Conservation (phyloP, 148 eudicot genomes). For the Salicornia ramosissima region DNA sequence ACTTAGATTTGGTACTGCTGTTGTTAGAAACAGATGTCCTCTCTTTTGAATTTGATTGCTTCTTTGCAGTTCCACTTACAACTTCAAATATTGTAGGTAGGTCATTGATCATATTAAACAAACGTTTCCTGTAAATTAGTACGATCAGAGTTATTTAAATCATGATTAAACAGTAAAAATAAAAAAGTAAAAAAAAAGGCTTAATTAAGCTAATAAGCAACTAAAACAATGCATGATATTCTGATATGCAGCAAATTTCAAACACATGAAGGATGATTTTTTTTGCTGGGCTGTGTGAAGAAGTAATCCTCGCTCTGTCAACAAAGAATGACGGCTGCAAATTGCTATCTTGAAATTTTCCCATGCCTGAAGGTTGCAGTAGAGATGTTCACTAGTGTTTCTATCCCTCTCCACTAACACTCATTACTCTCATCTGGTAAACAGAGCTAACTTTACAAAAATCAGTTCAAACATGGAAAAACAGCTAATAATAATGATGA, state of each 20-base stretch:
- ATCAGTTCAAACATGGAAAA: not conserved
- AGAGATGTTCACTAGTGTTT: not conserved
- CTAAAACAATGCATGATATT: not conserved
- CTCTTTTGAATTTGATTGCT: slow-evolving; percentile 38
- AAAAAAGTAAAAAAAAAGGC: too few species aligned
- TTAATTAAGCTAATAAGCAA: too few species aligned
- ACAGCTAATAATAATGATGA: not conserved
- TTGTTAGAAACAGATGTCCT: slow-evolving; percentile 47
- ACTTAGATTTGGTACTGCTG: slow-evolving; percentile 52
- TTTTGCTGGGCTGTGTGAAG: not conserved
- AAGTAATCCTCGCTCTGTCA: not conserved
- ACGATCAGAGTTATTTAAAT: not conserved
- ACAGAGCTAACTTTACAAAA: not conserved
- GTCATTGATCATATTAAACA: slow-evolving; percentile 57
- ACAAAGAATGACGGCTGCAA: not conserved
- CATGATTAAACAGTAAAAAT: not conserved
- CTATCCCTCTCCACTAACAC: not conserved
- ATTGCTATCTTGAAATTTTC: not conserved
- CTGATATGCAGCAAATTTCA: not conserved
- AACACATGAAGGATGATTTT: not conserved
- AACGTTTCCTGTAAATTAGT: slow-evolving; percentile 42
- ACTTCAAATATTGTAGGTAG: slow-evolving; percentile 54
- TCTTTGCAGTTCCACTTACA: slow-evolving; percentile 47
- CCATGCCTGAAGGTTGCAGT: not conserved
- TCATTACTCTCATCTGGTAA: not conserved